Percentiles rank a stretch among this genome's conserved stretches.
Evolutionary conservation across 345 rosid genomes (phyloP).

Genomic region (Passiflora organensis): DNA sequence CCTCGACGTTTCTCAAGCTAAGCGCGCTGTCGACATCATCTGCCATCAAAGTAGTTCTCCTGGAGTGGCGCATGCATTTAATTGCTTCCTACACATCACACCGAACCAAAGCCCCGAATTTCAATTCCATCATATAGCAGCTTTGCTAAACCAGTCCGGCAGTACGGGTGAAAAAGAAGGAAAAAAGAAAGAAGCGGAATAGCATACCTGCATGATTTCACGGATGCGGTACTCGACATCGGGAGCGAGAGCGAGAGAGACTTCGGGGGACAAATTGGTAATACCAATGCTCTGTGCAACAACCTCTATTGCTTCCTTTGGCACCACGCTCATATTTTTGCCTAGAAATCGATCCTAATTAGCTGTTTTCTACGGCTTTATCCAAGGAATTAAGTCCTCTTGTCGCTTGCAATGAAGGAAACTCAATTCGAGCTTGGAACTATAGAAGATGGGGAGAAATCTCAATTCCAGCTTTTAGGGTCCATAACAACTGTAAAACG

Average conservation of each 20-base stretch:
- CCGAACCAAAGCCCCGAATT: background rate
- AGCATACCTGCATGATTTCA: constrained; percentile 74
- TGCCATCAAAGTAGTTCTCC: constrained; percentile 53
- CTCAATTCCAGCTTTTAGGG: too few relatives aligned
- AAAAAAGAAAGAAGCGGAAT: background rate
- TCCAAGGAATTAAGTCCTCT: too few relatives aligned
- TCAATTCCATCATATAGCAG: too few relatives aligned
- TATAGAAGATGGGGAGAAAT: too few relatives aligned
- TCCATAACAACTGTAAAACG: too few relatives aligned
- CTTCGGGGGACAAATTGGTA: constrained; percentile 62
- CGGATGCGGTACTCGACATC: constrained; percentile 88
- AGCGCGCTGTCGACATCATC: constrained; percentile 79
- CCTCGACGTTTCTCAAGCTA: constrained; percentile 72
- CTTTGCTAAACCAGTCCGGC: too few relatives aligned
- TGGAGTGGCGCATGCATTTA: constrained; percentile 87
- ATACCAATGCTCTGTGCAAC: constrained; percentile 82
- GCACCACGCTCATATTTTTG: constrained; percentile 39
- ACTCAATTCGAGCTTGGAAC: too few relatives aligned
- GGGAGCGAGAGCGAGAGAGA: constrained; percentile 54
- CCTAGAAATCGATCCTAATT: too few relatives aligned
- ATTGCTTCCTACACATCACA: constrained; percentile 54
- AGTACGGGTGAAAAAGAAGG: too few relatives aligned
- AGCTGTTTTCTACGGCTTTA: too few relatives aligned
- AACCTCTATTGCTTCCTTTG: constrained; percentile 83
- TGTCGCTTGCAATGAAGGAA: too few relatives aligned